These are phyloP conservation scores for Pseudogymnoascus sp. DNA, from an alignment of 2,329 filamentous ascomycete species.

Conservation along the genomic window DNA sequence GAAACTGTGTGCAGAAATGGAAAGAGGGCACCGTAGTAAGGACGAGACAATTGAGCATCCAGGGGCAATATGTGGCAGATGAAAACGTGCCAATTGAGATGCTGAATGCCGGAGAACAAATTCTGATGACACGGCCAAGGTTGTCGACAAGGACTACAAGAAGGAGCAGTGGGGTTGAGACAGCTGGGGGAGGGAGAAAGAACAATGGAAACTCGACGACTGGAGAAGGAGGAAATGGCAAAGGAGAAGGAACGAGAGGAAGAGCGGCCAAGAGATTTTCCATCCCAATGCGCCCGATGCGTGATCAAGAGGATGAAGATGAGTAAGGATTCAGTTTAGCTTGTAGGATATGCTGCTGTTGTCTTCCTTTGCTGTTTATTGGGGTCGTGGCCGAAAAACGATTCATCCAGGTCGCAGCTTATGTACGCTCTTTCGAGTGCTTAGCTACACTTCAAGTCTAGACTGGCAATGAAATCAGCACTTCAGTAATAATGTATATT, in stretches of 20 bases:
- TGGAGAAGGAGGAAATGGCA: background rate
- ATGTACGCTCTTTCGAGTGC: background rate
- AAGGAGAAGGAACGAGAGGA: background rate
- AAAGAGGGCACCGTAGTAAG: background rate
- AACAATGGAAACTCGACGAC: background rate
- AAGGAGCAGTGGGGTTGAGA: background rate
- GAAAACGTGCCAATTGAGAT: background rate
- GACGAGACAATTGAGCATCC: background rate
- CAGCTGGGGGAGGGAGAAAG: background rate
- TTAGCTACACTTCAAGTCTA: background rate
- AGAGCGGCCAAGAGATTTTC: background rate
- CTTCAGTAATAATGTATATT: background rate
- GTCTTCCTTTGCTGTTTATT: background rate
- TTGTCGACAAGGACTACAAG: background rate
- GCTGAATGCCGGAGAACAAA: background rate
- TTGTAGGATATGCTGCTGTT: constrained; percentile 1
- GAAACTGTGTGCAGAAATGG: background rate
- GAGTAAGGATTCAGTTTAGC: background rate
- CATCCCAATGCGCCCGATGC: background rate
- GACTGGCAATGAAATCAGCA: background rate
- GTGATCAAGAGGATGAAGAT: background rate
- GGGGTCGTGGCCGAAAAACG: background rate
- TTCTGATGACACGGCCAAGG: background rate
- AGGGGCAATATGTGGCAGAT: background rate
- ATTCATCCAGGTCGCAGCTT: background rate